phyloP scores from a whole-genome alignment of 2,329 filamentous ascomycete genomes.

The Fusarium illudens region DNA sequence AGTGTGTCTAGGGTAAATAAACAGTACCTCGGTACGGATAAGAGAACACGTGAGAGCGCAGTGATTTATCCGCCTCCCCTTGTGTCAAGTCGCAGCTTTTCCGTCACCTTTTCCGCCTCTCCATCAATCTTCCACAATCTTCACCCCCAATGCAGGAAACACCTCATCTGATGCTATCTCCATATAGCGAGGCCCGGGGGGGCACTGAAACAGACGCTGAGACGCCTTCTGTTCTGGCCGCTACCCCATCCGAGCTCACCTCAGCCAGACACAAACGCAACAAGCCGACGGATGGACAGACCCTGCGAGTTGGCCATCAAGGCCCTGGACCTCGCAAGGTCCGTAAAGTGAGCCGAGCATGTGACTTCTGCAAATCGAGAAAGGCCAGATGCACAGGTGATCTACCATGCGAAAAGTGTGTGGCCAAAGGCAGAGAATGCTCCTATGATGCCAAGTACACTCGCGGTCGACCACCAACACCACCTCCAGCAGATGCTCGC shows the following conservation, averaged over 20 bases:
- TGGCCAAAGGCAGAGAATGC: slow-evolving; percentile 23
- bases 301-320: background rate
- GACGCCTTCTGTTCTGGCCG: background rate
- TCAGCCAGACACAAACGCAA: background rate
- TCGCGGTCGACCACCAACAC: background rate
- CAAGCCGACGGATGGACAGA: background rate
- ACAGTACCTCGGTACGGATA: background rate
- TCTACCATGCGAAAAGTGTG: slow-evolving; percentile 46
- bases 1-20: background rate
- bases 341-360: slow-evolving; percentile 46
- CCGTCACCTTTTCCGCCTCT: background rate
- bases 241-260: background rate
- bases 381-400: slow-evolving; percentile 44
- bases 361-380: slow-evolving; percentile 43
- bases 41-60: background rate
- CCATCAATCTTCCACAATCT: background rate
- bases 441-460: background rate
- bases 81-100: background rate
- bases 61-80: background rate
- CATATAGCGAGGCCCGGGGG: background rate
- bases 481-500: background rate
- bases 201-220: background rate
- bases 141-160: background rate
- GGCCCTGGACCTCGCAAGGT: background rate
- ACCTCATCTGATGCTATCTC: background rate